Evolutionary conservation across 2,329 filamentous ascomycete genomes (phyloP).

Genomic region (Cercospora canescens): DNA sequence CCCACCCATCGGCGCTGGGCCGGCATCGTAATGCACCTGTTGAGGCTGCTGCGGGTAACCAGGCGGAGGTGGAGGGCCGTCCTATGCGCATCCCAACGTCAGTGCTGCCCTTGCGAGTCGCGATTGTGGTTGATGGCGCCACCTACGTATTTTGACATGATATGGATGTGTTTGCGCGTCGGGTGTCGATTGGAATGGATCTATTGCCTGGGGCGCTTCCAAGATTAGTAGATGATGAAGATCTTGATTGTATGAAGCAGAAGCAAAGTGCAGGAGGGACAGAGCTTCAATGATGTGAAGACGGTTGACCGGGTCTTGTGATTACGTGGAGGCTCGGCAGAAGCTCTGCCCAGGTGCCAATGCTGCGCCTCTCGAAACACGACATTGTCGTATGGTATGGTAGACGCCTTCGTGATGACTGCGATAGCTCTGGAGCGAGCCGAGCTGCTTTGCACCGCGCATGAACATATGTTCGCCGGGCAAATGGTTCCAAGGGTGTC

Average conservation of each 20-base stretch:
- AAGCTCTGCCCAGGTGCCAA: slow-evolving; percentile 2
- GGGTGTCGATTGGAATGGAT: neutral
- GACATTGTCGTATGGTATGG: neutral
- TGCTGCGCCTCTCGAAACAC: neutral
- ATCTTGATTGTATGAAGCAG: neutral
- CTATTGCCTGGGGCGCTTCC: neutral
- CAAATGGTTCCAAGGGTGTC: neutral
- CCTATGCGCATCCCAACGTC: neutral
- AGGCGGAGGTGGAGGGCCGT: slow-evolving; percentile 27
- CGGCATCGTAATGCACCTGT: slow-evolving; percentile 25
- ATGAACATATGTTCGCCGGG: neutral
- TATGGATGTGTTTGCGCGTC: neutral
- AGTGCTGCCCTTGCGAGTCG: neutral
- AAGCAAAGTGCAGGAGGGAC: slow-evolving; percentile 1
- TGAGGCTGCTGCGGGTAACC: slow-evolving; percentile 28
- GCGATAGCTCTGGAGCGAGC: neutral
- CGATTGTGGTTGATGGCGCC: neutral
- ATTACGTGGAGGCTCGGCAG: slow-evolving; percentile 3
- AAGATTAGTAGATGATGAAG: neutral
- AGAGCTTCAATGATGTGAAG: neutral
- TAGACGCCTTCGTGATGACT: neutral
- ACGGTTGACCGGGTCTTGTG: slow-evolving; percentile 1
- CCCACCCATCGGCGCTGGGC: slow-evolving; percentile 9
- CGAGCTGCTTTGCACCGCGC: neutral
- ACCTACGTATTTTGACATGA: slow-evolving; percentile 10